Evolutionary conservation across 2,329 filamentous ascomycete species (phyloP).

Genomic region (Scedosporium apiospermum): DNA sequence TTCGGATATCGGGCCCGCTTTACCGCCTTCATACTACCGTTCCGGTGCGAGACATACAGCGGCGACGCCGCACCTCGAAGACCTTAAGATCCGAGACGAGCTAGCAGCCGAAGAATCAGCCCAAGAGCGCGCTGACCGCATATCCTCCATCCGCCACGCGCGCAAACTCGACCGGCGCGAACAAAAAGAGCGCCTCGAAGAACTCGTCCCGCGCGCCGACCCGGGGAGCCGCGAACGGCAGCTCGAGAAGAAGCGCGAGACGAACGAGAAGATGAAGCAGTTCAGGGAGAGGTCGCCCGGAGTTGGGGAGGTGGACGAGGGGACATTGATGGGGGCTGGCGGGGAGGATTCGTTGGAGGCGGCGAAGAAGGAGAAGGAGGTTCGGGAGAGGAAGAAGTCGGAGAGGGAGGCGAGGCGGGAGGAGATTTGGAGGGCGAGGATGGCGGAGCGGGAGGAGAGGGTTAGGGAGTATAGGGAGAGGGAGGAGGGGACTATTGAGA

Average conservation of each 20-base stretch:
- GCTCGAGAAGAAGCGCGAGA: constrained; percentile 74
- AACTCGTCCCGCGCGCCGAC: constrained; percentile 74
- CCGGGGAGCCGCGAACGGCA: constrained; percentile 72
- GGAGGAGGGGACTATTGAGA: constrained; percentile 77
- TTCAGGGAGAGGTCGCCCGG: constrained; percentile 61
- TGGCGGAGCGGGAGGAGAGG: constrained; percentile 72
- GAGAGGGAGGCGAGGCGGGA: constrained; percentile 77
- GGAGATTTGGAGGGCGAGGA: constrained; percentile 64
- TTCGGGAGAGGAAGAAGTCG: constrained; percentile 64
- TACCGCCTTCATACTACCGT: constrained; percentile 16
- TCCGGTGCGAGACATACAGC: constrained; percentile 33
- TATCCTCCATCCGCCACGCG: constrained; percentile 46
- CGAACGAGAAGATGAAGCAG: constrained; percentile 61
- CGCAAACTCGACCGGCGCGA: constrained; percentile 54
- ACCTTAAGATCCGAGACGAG: constrained; percentile 56
- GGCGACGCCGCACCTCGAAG: constrained; percentile 61
- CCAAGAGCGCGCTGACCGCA: constrained; percentile 32
- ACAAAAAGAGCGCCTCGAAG: constrained; percentile 68
- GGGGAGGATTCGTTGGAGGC: constrained; percentile 56
- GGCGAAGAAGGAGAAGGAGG: constrained; percentile 57
- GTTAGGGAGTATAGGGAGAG: constrained; percentile 60
- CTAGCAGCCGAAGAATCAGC: constrained; percentile 38
- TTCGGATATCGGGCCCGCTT: constrained; percentile 8
- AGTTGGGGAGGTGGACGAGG: constrained; percentile 55
- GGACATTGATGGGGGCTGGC: constrained; percentile 56